Evolutionary conservation across 1,284 basidiomycete genomes (phyloP).

Genomic region (Tilletia caries): DNA sequence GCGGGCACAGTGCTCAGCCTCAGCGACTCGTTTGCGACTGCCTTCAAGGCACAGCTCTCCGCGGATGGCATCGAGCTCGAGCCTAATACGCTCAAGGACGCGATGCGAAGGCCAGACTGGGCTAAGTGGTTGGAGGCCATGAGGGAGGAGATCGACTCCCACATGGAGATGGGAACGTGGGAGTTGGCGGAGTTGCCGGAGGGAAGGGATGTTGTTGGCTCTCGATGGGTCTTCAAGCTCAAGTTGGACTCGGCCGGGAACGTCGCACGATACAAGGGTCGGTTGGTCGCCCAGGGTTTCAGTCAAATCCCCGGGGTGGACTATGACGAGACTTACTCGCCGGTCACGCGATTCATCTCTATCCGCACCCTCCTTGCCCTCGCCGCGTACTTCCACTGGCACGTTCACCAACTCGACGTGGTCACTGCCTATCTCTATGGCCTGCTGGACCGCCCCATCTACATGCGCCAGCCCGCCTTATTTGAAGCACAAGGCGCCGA

Average conservation of each 20-base stretch:
- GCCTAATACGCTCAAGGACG: not conserved
- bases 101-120: constrained; percentile 6
- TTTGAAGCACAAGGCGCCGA: not conserved
- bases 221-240: constrained; percentile 9
- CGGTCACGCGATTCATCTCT: constrained; percentile 1
- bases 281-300: constrained; percentile 9
- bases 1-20: not conserved
- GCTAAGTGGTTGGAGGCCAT: not conserved
- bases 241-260: constrained; percentile 7
- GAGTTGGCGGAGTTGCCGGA: not conserved
- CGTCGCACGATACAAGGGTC: not conserved
- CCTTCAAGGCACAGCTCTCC: not conserved
- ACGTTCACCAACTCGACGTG: constrained; percentile 14
- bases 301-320: constrained; percentile 6
- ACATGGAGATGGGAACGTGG: not conserved
- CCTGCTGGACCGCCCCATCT: not conserved
- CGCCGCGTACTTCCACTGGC: not conserved
- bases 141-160: not conserved
- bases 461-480: not conserved
- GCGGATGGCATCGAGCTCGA: constrained; percentile 8
- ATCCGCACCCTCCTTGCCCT: constrained; percentile 10
- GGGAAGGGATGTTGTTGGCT: not conserved
- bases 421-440: constrained; percentile 6
- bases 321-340: constrained; percentile 12
- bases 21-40: not conserved